A percentile compares a stretch with the other conserved stretches of the same genome.
Evolutionary conservation across 2,329 filamentous ascomycete species (phyloP).

Genomic region (Neocatenulostroma microsporum): DNA sequence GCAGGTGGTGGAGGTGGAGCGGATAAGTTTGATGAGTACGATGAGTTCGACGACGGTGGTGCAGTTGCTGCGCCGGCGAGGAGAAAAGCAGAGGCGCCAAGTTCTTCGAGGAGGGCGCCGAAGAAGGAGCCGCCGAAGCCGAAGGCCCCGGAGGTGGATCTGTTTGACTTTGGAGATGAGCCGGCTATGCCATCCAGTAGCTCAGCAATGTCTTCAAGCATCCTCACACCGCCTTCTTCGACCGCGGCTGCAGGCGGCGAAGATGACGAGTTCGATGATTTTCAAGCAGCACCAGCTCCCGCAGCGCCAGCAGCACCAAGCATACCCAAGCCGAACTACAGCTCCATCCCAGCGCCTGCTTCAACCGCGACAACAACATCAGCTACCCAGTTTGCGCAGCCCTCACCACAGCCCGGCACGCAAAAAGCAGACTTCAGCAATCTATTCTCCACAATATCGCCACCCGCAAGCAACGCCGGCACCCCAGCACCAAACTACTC

Average conservation of each 20-base stretch:
- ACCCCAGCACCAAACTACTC: constrained; percentile 28
- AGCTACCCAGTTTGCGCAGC: constrained; percentile 66
- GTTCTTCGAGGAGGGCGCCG: constrained; percentile 32
- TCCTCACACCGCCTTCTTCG: constrained; percentile 17
- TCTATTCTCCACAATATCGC: constrained; percentile 76
- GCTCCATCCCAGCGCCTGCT: constrained; percentile 39
- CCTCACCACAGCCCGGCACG: constrained; percentile 75
- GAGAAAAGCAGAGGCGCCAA: constrained; percentile 42
- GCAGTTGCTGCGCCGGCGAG: constrained; percentile 43
- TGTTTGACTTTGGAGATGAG: constrained; percentile 84
- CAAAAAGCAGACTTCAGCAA: constrained; percentile 74
- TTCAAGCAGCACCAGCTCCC: constrained; percentile 65
- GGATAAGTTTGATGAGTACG: constrained; percentile 86
- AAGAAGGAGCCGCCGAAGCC: constrained; percentile 68
- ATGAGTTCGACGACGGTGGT: constrained; percentile 81
- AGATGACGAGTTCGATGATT: constrained; percentile 96
- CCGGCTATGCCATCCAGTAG: constrained; percentile 46
- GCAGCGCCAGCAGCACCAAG: constrained; percentile 33
- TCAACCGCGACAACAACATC: constrained; percentile 43
- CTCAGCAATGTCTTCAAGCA: constrained; percentile 17
- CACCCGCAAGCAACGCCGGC: constrained; percentile 50
- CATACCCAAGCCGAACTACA: constrained; percentile 30
- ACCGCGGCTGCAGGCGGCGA: constrained; percentile 53
- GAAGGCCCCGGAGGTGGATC: constrained; percentile 81
- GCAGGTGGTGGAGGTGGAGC: too few relatives aligned